Evolutionary conservation across 2,329 filamentous ascomycete species (phyloP), one percentile per base, ranked within the genome.

Genomic region (Epichloe bromicola): DNA sequence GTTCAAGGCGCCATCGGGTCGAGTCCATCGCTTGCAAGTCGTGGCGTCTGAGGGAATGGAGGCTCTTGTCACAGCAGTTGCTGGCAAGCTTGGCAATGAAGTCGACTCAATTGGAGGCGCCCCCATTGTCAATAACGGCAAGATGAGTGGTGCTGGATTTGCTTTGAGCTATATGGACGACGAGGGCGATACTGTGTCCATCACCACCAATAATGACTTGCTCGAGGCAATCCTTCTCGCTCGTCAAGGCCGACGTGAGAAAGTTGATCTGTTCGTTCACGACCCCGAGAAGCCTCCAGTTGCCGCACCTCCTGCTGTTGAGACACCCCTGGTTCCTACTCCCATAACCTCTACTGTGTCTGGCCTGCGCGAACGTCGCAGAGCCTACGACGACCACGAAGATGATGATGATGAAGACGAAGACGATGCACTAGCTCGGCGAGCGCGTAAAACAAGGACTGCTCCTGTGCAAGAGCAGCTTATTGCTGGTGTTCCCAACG

Each of bases 261-360:
- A 98, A 75, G 93, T 98, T 19, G 93, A 98, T 61, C 77, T 98
- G 15, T 97, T 95, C 61, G 90, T 97, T 12, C 93, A 98, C 65
- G 86, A 98, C 60, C 90, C 91, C 1, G 82, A 89, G 56, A 85
- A 93, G 69, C 82, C 91, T n/a, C 86, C 90, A 0, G 76, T 89
- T n/a, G 73, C 81, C 10, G 72, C 78, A 1, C 77, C 80, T 0
- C 67, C 82, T 11, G 75, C 74, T 23, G 62, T 66, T 20, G 67
- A 71, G 3, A 69, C 74, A 23, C 61, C 69, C 1, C 59, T 63
- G 2, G 57, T 70, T 11, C 61, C 67, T 38, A 76, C 74, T 1
- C 77, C 76, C 15, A 70, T 74, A 23, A 64, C 69, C 8, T 77
- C 74, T 23, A 72, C 73, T 5, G 67, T 68, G 2, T 63, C 68